A percentile compares a stretch with the other conserved stretches of the same genome.
Evolutionary conservation across 2,329 filamentous ascomycete species (phyloP).

Genomic region (Apiospora phragmitis): DNA sequence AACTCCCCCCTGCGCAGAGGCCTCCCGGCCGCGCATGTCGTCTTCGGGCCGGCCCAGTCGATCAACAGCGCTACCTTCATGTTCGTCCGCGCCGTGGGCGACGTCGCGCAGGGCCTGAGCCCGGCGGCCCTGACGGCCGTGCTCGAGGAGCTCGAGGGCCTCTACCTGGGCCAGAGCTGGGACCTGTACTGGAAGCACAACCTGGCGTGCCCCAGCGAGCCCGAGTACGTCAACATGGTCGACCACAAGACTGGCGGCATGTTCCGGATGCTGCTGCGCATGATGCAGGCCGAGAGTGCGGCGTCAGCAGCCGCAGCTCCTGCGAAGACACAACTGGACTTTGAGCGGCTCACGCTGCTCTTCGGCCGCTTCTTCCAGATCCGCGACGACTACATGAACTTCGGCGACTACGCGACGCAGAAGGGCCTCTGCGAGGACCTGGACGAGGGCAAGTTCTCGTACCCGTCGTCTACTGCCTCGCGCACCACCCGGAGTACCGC

Average conservation of each 20-base stretch:
- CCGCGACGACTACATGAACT: slow-evolving; percentile 64
- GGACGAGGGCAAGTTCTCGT: not conserved
- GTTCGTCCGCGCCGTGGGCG: slow-evolving; percentile 39
- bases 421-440: slow-evolving; percentile 2
- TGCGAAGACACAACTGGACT: slow-evolving; percentile 23
- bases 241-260: slow-evolving; percentile 49
- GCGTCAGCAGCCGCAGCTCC: not conserved
- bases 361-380: slow-evolving; percentile 62
- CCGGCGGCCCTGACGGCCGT: not conserved
- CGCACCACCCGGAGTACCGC: not conserved
- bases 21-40: slow-evolving; percentile 46
- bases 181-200: slow-evolving; percentile 50
- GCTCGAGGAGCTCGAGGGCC: slow-evolving; percentile 29
- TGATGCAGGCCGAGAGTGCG: slow-evolving; percentile 46
- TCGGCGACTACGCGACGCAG: not conserved
- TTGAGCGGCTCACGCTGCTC: slow-evolving; percentile 58
- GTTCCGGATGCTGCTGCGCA: slow-evolving; percentile 43
- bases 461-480: not conserved
- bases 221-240: slow-evolving; percentile 49
- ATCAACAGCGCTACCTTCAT: slow-evolving; percentile 53
- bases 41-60: slow-evolving; percentile 50
- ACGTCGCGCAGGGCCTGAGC: not conserved
- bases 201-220: slow-evolving; percentile 43
- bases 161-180: slow-evolving; percentile 44
- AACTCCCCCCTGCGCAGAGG: slow-evolving; percentile 47